phyloP scores from a whole-genome alignment of 202 grass and related monocot genomes.

The Panicum hallii region DNA sequence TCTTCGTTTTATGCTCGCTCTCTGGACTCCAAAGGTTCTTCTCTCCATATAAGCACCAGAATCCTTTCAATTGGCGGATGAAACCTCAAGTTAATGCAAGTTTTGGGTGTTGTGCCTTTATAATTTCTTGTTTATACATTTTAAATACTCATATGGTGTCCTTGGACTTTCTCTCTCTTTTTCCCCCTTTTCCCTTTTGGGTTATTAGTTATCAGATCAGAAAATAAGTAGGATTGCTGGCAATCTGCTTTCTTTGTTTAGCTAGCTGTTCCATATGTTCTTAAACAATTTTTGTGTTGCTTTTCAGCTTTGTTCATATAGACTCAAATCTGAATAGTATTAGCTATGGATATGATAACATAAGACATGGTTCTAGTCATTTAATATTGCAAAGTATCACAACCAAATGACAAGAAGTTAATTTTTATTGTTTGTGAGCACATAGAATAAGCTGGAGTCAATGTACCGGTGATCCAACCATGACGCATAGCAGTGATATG shows the following conservation, averaged over 20 bases:
- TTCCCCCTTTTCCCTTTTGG: not conserved
- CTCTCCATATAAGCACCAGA: conserved; percentile 66
- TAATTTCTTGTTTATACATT: not conserved
- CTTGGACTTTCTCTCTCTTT: not conserved
- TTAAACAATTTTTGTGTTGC: not conserved
- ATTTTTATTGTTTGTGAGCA: conserved; percentile 1
- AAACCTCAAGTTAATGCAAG: conserved; percentile 16
- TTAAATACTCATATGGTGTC: conserved; percentile 8
- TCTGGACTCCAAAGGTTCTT: conserved; percentile 58
- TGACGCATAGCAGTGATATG: conserved; percentile 71
- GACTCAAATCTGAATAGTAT: conserved; percentile 11
- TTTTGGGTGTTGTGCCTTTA: conserved; percentile 3
- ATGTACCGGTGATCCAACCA: conserved; percentile 80
- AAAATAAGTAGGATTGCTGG: conserved; percentile 6
- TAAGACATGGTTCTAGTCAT: not conserved
- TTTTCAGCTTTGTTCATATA: conserved; percentile 22
- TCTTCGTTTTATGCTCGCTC: conserved; percentile 55
- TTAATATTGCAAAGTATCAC: conserved; percentile 9
- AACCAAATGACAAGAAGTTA: not conserved
- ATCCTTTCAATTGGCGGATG: conserved; percentile 54
- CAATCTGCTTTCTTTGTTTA: conserved; percentile 14
- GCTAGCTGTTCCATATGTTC: not conserved
- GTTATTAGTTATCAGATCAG: conserved; percentile 1
- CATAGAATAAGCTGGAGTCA: conserved; percentile 37
- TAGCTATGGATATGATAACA: not conserved